Base-by-base conservation (phyloP, 228 moss, liverwort and hornwort genomes). In the Sphagnum magellanicum region DNA sequence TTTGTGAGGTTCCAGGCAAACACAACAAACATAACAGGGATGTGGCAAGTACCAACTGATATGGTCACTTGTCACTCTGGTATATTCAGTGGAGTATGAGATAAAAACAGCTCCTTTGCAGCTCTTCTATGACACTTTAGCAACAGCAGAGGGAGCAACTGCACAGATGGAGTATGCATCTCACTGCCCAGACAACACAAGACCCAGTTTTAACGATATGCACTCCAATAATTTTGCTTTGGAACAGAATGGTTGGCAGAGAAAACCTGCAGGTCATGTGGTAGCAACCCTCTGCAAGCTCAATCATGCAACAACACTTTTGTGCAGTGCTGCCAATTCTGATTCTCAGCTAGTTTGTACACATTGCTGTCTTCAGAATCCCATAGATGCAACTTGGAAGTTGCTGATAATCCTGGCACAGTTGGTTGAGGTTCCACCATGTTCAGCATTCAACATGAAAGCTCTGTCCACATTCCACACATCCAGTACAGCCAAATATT, bases 251-350 rank as follows among this genome's bases (percentile, higher is more conserved):
- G 8, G n/a, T 55, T 5, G n/a, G 13, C 10, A 67, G 47, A 73
- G 52, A 66, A 61, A 61, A 84, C 84, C 80, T 72, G 73, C 81
- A 84, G 32, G 80, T 84, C 84, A 84, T 80, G 75, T 84, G 84
- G 59, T 80, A 84, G 58, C 84, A 84, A 61, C 84, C 84, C 59
- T 84, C 84, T 32, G 80, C 75, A 65, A 84, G 80, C 73, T 84
- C 84, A 63, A 84, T 81, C 75, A 80, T 80, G 46, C 84, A 76
- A 70, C 80, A 72, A 60, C 84, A 84, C 71, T 84, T 84, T 17
- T 68, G 70, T 32, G 65, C 84, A 84, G 49, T 80, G 74, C 68
- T 84, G 84, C 84, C 84, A 84, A 60, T 81, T 77, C 70, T 80
- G 66, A 67, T 84, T 81, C 55, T 78, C 69, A 53, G 84, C 84